phyloP scores from a whole-genome alignment of 2,329 filamentous ascomycete species.

The Claviceps capensis region DNA sequence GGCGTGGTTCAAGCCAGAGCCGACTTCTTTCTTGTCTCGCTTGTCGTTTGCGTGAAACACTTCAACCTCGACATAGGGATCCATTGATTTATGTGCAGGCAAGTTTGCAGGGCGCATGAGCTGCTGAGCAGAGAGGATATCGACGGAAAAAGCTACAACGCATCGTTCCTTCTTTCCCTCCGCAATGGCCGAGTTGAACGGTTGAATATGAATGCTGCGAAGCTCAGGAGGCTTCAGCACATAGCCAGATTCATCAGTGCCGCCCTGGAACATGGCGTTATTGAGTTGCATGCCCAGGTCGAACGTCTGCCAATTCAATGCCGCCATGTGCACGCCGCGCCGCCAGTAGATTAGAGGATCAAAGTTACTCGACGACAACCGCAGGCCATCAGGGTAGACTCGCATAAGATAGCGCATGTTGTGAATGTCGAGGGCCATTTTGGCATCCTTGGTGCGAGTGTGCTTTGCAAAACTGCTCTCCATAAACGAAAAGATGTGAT shows the following conservation, averaged over 20 bases:
- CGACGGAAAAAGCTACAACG: slow-evolving; percentile 70
- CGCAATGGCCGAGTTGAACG: slow-evolving; percentile 34
- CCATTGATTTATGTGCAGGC: slow-evolving; percentile 59
- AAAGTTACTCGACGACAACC: slow-evolving; percentile 83
- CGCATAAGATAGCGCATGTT: slow-evolving; percentile 88
- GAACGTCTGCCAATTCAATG: slow-evolving; percentile 96
- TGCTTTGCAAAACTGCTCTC: slow-evolving; percentile 78
- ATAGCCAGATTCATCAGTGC: slow-evolving; percentile 76
- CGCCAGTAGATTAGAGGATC: slow-evolving; percentile 91
- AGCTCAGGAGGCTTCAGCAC: slow-evolving; percentile 85
- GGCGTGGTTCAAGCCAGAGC: slow-evolving; percentile 36
- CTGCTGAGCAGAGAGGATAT: slow-evolving; percentile 88
- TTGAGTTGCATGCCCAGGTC: slow-evolving; percentile 94
- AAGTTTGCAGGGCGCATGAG: slow-evolving; percentile 70
- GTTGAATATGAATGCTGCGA: slow-evolving; percentile 52
- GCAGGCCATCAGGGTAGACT: slow-evolving; percentile 75
- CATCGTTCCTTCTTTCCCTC: slow-evolving; percentile 63
- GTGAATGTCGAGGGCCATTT: slow-evolving; percentile 70
- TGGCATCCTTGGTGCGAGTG: slow-evolving; percentile 61
- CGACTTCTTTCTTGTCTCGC: slow-evolving; percentile 68
- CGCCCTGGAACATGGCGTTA: slow-evolving; percentile 91
- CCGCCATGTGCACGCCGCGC: slow-evolving; percentile 92
- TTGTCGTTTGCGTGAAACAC: slow-evolving; percentile 92
- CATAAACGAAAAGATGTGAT: slow-evolving; percentile 92
- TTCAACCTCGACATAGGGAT: slow-evolving; percentile 90